Base-by-base conservation (phyloP, 2,329 filamentous ascomycete species). In the Corynespora cassiicola region DNA sequence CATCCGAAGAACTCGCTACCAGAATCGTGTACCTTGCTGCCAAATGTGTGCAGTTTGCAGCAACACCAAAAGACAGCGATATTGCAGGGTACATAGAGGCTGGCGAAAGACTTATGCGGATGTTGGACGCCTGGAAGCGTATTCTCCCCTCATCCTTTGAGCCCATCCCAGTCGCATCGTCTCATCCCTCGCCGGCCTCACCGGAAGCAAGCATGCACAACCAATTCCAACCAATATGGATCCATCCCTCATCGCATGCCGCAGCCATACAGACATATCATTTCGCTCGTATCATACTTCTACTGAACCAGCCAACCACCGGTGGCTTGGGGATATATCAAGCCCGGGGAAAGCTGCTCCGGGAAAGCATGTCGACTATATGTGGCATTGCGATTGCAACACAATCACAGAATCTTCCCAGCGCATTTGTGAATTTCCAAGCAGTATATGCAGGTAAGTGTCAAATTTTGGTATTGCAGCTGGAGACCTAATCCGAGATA, bases 1-100 rank as follows among this genome's bases (percentile, higher is more conserved):
- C 66, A n/a, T 68, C 74, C 0, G 72, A 80, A 34, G 80, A 83
- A 31, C 65, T 84, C 17, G 79, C 79, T 0, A 70, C 72, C 5
- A 69, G 76, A 1, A 72, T 78, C 0, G 67, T 80, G 0, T 84
- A 79, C 48, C 71, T 84, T 1, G 69, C 82, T 4, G 76, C 78
- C 1, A 75, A 80, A 49, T 76, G 75, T 3, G 75, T 84, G 3
- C 81, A 82, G 45, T 84, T 80, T 56, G 78, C 77, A 31, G 78
- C 79, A 0, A 70, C 74, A n/a, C 75, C 79, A 40, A 69, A 74
- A 43, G 61, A 66, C 8, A 69, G 71, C 19, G 69, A 75, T 31
- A 52, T 68, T 21, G 66, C 66, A 36, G 61, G 73, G 14, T 69
- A 77, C 14, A 73, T 80, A 21, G 68, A 72, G 6, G 67, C 72